These are phyloP conservation scores for Penicillium lividum DNA, from an alignment of 495 filamentous ascomycete species.

Conservation along the genomic window DNA sequence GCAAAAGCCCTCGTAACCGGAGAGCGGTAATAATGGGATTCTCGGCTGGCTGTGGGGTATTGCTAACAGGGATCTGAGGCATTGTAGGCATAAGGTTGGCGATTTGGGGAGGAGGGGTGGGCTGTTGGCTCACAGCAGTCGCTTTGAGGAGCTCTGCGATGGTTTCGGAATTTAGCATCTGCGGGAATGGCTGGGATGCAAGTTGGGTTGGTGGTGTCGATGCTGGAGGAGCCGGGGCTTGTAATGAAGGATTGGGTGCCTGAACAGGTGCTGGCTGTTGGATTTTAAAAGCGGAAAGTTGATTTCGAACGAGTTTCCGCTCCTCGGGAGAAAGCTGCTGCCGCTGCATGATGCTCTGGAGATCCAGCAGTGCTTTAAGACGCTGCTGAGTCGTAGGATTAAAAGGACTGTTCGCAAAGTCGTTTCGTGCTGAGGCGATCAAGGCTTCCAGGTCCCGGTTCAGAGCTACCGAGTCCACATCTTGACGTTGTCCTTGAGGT, in stretches of 20 bases:
- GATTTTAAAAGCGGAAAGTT: conserved; percentile 67
- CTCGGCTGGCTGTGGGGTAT: conserved; percentile 37
- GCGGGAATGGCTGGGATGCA: conserved; percentile 42
- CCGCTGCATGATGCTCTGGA: conserved; percentile 76
- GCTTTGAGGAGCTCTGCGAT: conserved; percentile 53
- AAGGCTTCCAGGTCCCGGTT: conserved; percentile 79
- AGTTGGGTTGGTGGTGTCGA: conserved; percentile 37
- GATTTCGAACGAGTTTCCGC: conserved; percentile 74
- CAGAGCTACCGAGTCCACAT: conserved; percentile 63
- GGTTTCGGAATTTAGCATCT: conserved; percentile 47
- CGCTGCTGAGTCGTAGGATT: conserved; percentile 73
- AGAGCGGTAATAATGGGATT: conserved; percentile 51
- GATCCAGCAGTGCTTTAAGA: conserved; percentile 81
- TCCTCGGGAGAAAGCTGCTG: conserved; percentile 79
- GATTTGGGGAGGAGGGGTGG: conserved; percentile 38
- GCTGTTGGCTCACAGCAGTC: conserved; percentile 46
- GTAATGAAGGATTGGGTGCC: conserved; percentile 22
- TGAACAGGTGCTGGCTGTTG: conserved; percentile 28
- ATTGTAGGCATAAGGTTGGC: conserved; percentile 30
- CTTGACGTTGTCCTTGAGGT: conserved; percentile 30
- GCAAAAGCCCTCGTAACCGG: conserved; percentile 49
- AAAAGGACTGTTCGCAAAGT: conserved; percentile 70
- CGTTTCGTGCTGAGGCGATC: conserved; percentile 66
- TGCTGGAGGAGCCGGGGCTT: conserved; percentile 26
- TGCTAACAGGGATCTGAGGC: conserved; percentile 27